phyloP scores from a whole-genome alignment of 768 basidiomycete species.

The Cyclocybe aegerita region DNA sequence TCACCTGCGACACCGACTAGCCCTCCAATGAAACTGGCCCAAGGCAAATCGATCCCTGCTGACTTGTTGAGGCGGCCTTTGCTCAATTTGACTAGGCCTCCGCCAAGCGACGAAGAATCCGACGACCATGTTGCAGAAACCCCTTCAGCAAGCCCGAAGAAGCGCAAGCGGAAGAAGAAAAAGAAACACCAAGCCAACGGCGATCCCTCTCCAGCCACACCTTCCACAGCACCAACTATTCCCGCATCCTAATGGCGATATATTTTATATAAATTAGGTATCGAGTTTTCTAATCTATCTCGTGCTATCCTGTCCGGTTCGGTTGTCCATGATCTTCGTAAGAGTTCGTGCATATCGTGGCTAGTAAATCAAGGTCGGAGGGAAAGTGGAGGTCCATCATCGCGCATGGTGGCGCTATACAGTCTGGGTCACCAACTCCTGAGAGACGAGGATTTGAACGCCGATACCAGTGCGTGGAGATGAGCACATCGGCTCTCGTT shows the following conservation, averaged over 20 bases:
- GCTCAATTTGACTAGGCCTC: constrained; percentile 56
- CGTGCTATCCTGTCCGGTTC: too few relatives aligned
- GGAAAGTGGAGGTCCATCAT: too few relatives aligned
- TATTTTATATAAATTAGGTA: too few relatives aligned
- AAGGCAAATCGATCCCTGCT: constrained; percentile 15
- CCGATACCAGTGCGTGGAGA: too few relatives aligned
- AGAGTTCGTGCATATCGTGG: too few relatives aligned
- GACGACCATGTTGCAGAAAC: constrained; percentile 23
- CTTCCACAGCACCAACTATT: constrained; percentile 7
- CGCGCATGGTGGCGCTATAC: too few relatives aligned
- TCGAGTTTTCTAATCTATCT: too few relatives aligned
- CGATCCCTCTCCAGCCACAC: constrained; percentile 8
- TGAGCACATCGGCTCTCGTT: not conserved
- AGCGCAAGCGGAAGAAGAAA: constrained; percentile 51
- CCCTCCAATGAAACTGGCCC: not conserved
- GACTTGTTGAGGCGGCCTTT: constrained; percentile 38
- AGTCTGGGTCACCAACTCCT: too few relatives aligned
- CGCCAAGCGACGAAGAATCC: constrained; percentile 27
- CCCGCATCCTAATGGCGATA: constrained; percentile 10
- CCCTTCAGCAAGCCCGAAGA: constrained; percentile 37
- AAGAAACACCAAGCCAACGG: constrained; percentile 38
- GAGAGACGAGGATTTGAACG: too few relatives aligned
- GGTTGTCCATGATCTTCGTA: too few relatives aligned
- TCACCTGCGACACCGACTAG: too few relatives aligned
- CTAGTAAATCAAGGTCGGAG: too few relatives aligned